Percentiles rank a stretch among this genome's conserved stretches.
Conservation (phyloP, 768 basidiomycete species). For the Boletus vermiculosoides region DNA sequence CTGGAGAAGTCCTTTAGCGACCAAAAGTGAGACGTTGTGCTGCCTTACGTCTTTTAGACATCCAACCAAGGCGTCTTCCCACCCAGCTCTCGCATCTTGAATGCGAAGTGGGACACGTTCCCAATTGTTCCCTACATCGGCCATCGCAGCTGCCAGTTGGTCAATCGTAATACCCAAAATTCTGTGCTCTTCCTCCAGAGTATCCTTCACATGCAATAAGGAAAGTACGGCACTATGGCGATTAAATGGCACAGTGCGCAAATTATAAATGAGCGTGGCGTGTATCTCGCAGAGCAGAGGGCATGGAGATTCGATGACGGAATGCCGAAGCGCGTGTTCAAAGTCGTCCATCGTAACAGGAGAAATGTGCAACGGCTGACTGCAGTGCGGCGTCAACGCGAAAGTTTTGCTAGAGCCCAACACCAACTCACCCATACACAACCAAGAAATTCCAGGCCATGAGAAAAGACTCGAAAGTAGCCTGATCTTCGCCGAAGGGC, state of each 20-base stretch:
- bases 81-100: constrained; percentile 75
- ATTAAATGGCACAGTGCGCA: constrained; percentile 76
- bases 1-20: constrained; percentile 38
- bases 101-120: constrained; percentile 72
- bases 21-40: not conserved
- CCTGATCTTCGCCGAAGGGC: constrained; percentile 65
- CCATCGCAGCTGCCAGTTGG: constrained; percentile 63
- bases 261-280: constrained; percentile 82
- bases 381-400: constrained; percentile 32
- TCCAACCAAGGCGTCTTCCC: constrained; percentile 90
- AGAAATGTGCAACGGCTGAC: constrained; percentile 85
- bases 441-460: constrained; percentile 94
- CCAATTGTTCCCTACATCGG: constrained; percentile 85
- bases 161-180: constrained; percentile 60
- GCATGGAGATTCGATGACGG: constrained; percentile 65
- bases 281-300: constrained; percentile 84
- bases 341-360: constrained; percentile 91
- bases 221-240: constrained; percentile 76
- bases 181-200: constrained; percentile 43
- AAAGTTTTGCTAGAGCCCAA: not conserved
- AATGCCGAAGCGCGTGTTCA: constrained; percentile 82
- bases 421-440: constrained; percentile 76
- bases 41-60: constrained; percentile 84
- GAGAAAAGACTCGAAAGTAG: constrained; percentile 79
- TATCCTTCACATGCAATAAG: constrained; percentile 43